Conservation (phyloP, 2,329 filamentous ascomycete species). For the Curvularia eragrostidis region DNA sequence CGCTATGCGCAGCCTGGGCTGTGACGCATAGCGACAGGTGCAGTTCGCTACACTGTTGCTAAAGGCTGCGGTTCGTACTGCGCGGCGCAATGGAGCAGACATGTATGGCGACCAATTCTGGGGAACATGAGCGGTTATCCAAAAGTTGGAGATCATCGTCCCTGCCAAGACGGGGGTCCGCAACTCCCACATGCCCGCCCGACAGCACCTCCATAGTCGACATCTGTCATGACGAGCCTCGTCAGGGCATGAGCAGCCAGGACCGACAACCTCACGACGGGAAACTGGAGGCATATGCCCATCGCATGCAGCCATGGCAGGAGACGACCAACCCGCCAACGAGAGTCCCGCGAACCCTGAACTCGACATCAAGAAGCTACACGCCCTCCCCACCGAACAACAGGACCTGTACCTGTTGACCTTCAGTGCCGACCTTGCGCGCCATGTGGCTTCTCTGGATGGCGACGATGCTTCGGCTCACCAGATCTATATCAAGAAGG, state of each 20-base stretch:
- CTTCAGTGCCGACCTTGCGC: slow-evolving; percentile 81
- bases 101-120: slow-evolving; percentile 21
- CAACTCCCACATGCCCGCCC: slow-evolving; percentile 24
- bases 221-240: slow-evolving; percentile 23
- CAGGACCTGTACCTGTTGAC: slow-evolving; percentile 93
- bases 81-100: slow-evolving; percentile 33
- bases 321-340: slow-evolving; percentile 43
- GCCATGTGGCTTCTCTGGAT: slow-evolving; percentile 76
- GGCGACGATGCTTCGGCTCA: slow-evolving; percentile 84
- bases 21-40: slow-evolving; percentile 25
- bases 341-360: slow-evolving; percentile 66
- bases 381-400: slow-evolving; percentile 88
- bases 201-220: slow-evolving; percentile 28
- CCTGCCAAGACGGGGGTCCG: slow-evolving; percentile 40
- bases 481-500: slow-evolving; percentile 90
- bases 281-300: slow-evolving; percentile 14
- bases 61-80: slow-evolving; percentile 21
- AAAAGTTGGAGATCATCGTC: slow-evolving; percentile 25
- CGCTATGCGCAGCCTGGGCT: slow-evolving; percentile 16
- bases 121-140: slow-evolving; percentile 1
- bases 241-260: slow-evolving; percentile 30
- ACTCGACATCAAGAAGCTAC: slow-evolving; percentile 88
- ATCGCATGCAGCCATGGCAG: slow-evolving; percentile 34
- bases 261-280: slow-evolving; percentile 10
- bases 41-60: slow-evolving; percentile 23